These are phyloP conservation scores for Centaurea solstitialis DNA, from an alignment of 129 eudicot genomes.

Conservation along the genomic window DNA sequence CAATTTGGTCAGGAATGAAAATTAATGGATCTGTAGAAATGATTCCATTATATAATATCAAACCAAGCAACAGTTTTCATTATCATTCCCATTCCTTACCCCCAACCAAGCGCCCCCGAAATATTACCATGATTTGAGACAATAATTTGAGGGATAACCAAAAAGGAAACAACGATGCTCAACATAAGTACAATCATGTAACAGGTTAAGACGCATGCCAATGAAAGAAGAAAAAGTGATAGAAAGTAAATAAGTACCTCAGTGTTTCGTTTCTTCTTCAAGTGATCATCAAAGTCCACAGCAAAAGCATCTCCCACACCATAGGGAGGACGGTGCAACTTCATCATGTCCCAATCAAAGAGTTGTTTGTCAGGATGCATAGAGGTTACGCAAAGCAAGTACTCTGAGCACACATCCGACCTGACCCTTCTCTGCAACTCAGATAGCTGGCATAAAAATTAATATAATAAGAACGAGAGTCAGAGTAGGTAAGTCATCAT, in stretches of 20 bases:
- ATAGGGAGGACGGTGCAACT: slow-evolving; percentile 57
- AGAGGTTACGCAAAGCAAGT: slow-evolving; percentile 68
- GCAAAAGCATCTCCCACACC: slow-evolving; percentile 77
- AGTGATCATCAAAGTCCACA: slow-evolving; percentile 49
- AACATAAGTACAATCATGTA: background rate
- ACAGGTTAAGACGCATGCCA: background rate
- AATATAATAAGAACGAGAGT: background rate
- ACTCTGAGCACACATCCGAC: slow-evolving; percentile 66
- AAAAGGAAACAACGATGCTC: background rate
- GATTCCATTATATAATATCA: too few species aligned
- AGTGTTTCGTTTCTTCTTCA: slow-evolving; percentile 68
- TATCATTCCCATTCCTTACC: too few species aligned
- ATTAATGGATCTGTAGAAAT: too few species aligned
- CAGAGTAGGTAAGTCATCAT: background rate
- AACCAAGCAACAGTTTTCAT: too few species aligned
- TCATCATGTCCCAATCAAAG: slow-evolving; percentile 79
- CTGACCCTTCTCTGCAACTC: slow-evolving; percentile 73
- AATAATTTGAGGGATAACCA: background rate
- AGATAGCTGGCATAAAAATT: slow-evolving; percentile 52
- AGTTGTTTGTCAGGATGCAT: slow-evolving; percentile 58
- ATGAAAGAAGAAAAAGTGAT: background rate
- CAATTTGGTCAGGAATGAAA: too few species aligned
- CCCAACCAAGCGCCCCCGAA: too few species aligned
- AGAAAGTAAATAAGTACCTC: slow-evolving; percentile 43
- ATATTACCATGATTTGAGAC: background rate